Percentiles rank a stretch among this genome's conserved stretches.
Conservation (phyloP, 2,329 filamentous ascomycete species). For the Phaeoacremonium minimum region DNA sequence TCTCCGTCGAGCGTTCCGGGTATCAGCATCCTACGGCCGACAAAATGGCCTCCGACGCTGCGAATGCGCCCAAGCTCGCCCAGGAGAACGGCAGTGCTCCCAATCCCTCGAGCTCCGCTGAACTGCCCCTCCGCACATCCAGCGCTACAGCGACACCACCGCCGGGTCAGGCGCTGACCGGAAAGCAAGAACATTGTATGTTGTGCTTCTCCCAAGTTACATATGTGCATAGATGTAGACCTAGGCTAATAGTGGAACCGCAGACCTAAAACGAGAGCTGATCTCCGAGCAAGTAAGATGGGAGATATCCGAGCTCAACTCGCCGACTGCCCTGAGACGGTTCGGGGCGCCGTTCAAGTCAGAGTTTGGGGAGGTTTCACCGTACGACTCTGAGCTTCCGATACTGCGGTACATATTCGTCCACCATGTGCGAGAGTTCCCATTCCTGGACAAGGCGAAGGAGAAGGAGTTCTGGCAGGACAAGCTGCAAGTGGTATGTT, state of each 20-base stretch:
- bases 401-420: constrained; percentile 96
- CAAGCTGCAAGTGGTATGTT: constrained; percentile 83
- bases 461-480: constrained; percentile 99
- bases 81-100: constrained; percentile 3
- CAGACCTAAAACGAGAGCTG: constrained; percentile 94
- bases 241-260: constrained; percentile 15
- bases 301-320: constrained; percentile 91
- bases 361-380: constrained; percentile 86
- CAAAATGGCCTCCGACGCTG: background rate
- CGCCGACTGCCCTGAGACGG: constrained; percentile 86
- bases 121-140: constrained; percentile 17
- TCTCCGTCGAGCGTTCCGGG: too few species aligned
- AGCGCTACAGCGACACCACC: constrained; percentile 23
- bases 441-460: constrained; percentile 90
- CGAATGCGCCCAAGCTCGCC: background rate
- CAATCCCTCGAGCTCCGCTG: constrained; percentile 1
- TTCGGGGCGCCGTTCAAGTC: constrained; percentile 96
- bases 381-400: constrained; percentile 88
- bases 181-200: constrained; percentile 97
- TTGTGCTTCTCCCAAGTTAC: constrained; percentile 7
- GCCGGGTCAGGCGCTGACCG: constrained; percentile 61
- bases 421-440: constrained; percentile 95
- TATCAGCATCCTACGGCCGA: background rate
- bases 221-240: too few species aligned
- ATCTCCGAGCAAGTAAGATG: constrained; percentile 82